Conservation (phyloP, 306 rosid species). For the Luffa acutangula region DNA sequence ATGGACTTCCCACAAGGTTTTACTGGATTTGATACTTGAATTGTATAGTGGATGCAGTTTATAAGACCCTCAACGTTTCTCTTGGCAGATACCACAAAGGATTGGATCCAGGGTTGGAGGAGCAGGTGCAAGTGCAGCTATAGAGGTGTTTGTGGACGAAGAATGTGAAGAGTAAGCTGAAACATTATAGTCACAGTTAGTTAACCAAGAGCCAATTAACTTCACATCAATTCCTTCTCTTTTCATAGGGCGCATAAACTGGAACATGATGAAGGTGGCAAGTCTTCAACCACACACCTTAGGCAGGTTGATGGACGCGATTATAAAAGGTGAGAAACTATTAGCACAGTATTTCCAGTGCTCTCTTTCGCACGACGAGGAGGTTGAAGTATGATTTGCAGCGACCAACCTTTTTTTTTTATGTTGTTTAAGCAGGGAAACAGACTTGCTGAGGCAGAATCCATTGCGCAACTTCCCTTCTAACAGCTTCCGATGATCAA, state of each 20-base stretch:
- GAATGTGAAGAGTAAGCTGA: slow-evolving; percentile 61
- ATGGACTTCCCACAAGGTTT: slow-evolving; percentile 74
- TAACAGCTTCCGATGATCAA: slow-evolving; percentile 52
- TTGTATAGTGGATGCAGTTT: neutral
- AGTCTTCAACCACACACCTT: slow-evolving; percentile 39
- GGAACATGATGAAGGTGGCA: slow-evolving; percentile 19
- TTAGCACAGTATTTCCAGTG: neutral
- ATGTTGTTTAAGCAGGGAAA: slow-evolving; percentile 41
- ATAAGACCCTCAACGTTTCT: slow-evolving; percentile 3
- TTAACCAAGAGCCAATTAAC: neutral
- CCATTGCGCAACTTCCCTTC: slow-evolving; percentile 81
- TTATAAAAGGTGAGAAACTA: slow-evolving; percentile 43
- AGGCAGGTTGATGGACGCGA: slow-evolving; percentile 39
- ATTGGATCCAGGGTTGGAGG: slow-evolving; percentile 41
- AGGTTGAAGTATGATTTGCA: neutral
- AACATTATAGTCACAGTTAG: neutral
- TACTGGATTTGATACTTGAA: neutral
- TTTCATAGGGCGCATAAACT: slow-evolving; percentile 20
- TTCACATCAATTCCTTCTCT: neutral
- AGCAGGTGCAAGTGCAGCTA: slow-evolving; percentile 28
- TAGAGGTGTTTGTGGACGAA: slow-evolving; percentile 83
- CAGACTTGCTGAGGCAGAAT: slow-evolving; percentile 62
- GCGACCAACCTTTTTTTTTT: neutral
- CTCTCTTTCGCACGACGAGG: neutral
- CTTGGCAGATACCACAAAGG: slow-evolving; percentile 63